Conservation (phyloP, 768 basidiomycete genomes). For the Lactifluus echinatus region DNA sequence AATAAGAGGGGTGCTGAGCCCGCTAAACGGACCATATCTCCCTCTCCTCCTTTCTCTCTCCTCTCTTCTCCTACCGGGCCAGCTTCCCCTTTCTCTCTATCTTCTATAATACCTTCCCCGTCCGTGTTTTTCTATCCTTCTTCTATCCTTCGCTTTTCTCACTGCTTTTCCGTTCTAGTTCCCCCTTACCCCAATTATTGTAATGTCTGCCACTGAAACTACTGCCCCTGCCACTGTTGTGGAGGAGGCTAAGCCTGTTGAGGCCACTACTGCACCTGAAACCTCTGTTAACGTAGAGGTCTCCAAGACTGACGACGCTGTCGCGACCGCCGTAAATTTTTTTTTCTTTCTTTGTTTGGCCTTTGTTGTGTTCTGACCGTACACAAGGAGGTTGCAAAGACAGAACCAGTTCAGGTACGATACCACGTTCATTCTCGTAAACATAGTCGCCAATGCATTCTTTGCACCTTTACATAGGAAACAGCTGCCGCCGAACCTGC, state of each 20-base stretch:
- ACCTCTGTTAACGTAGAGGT: conserved; percentile 30
- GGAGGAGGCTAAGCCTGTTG: conserved; percentile 47
- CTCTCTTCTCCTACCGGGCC: conserved; percentile 24
- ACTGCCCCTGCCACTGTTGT: conserved; percentile 35
- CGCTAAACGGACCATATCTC: conserved; percentile 7
- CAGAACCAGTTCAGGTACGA: conserved; percentile 35
- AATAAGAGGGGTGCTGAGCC: conserved; percentile 31
- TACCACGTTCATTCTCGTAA: neutral
- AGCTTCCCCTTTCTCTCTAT: conserved; percentile 47
- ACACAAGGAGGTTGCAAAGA: conserved; percentile 35
- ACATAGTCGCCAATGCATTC: neutral
- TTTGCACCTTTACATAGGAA: conserved; percentile 27
- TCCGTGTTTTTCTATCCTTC: neutral
- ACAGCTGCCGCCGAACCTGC: neutral
- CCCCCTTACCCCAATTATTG: conserved; percentile 25
- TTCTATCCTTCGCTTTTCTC: neutral
- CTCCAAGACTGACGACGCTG: conserved; percentile 35
- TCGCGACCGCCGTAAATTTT: conserved; percentile 28
- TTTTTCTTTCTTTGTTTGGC: conserved; percentile 18
- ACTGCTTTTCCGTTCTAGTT: neutral
- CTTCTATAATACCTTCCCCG: conserved; percentile 42
- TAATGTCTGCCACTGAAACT: conserved; percentile 78
- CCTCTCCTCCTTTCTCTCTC: conserved; percentile 26
- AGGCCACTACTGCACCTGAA: conserved; percentile 29
- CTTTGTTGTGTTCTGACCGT: conserved; percentile 9